Base-by-base conservation (phyloP, 2,329 filamentous ascomycete genomes). In the Cercospora sp. region DNA sequence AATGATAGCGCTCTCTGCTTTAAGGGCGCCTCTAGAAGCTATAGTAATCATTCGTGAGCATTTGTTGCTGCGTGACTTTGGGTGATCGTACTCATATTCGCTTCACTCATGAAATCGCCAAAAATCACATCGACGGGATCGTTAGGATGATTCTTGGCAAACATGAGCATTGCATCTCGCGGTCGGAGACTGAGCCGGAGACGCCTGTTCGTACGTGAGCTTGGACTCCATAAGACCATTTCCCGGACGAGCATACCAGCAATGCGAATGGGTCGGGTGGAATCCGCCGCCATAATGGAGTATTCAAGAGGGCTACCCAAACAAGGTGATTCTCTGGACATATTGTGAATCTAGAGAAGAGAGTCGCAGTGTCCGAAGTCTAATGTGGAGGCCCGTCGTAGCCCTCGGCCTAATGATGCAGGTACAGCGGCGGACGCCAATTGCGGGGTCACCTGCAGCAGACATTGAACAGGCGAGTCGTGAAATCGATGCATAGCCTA, bases 121-220 rank as follows among this genome's bases (percentile, higher is more conserved):
- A 83, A 86, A 58, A 87, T 85, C 18, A 86, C 83, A 71, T 87
- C 85, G 10, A 82, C 77, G 30, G 85, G 84, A 13, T 78, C 77
- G 6, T 71, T 68, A 7, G 79, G 61, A 57, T 72, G 58, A 51
- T 75, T 76, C 21, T 71, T 69, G 3, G 75, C 76, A 13, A 78
- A 68, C n/a, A 71, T 71, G 8, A 74, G 70, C 67, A 81, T 79
- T 28, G 79, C 79, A 70, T 75, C 72, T 5, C 78, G 76, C 80
- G 76, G 64, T 82, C 80, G 24, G 78, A 79, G 40, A 79, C 80
- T 12, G 80, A 78, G 65, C 80, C 80, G 3, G 80, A 81, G 65
- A 76, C 71, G 32, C 71, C 70, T 72, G 24, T n/a, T 26, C 40
- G 16, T 16, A n/a, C 32, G 43, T 68, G 28, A 71, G 66, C 45